Evolutionary conservation across 495 filamentous ascomycete genomes (phyloP).

Genomic region (Friedmanniomyces simplex): DNA sequence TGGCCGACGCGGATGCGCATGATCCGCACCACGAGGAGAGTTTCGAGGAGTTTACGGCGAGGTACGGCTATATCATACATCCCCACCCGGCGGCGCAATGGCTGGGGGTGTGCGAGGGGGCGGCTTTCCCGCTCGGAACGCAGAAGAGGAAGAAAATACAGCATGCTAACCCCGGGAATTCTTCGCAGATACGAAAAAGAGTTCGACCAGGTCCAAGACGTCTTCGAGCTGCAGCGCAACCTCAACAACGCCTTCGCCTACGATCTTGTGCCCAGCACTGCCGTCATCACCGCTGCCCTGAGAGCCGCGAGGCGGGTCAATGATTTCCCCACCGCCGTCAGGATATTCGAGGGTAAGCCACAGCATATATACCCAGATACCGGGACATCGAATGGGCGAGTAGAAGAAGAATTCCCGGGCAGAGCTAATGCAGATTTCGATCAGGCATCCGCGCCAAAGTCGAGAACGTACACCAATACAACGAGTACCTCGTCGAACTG

Average conservation of each 20-base stretch:
- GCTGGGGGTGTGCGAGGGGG: too few relatives aligned
- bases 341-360: constrained; percentile 86
- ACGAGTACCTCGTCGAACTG: constrained; percentile 92
- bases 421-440: neutral
- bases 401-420: too few relatives aligned
- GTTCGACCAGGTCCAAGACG: constrained; percentile 94
- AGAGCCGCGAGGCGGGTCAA: constrained; percentile 90
- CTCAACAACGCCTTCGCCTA: constrained; percentile 99
- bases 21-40: constrained; percentile 71
- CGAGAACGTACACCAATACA: constrained; percentile 93
- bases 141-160: too few relatives aligned
- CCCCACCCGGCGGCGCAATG: constrained; percentile 9
- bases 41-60: constrained; percentile 97
- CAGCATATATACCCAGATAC: neutral
- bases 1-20: constrained; percentile 22
- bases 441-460: constrained; percentile 98
- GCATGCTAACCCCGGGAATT: too few relatives aligned
- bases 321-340: constrained; percentile 95
- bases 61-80: constrained; percentile 52
- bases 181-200: constrained; percentile 97
- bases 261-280: constrained; percentile 92
- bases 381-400: too few relatives aligned
- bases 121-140: too few relatives aligned
- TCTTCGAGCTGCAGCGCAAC: constrained; percentile 99
- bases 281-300: constrained; percentile 84